phyloP scores from a whole-genome alignment of 805 yeast genomes.

The Cyberlindnera misumaiensis region DNA sequence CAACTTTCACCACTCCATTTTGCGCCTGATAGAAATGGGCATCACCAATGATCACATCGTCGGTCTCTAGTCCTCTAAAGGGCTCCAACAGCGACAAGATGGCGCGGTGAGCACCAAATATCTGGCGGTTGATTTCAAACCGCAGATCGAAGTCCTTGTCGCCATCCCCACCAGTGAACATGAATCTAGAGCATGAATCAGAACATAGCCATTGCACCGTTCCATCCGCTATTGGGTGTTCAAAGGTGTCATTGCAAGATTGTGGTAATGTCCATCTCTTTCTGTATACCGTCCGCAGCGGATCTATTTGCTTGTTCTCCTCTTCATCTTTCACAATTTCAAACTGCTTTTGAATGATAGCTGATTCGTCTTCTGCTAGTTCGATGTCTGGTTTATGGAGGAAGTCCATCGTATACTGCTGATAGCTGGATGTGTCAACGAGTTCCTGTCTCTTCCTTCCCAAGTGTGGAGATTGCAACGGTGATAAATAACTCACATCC shows the following conservation, averaged over 20 bases:
- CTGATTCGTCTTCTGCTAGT: constrained; percentile 9
- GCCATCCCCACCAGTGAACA: background rate
- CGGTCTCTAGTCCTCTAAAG: constrained; percentile 27
- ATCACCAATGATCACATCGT: constrained; percentile 17
- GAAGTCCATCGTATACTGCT: constrained; percentile 11
- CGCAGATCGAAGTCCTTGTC: constrained; percentile 31
- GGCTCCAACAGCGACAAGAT: constrained; percentile 7
- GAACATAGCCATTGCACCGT: background rate
- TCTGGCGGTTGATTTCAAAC: constrained; percentile 24
- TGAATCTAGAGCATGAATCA: background rate
- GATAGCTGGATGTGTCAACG: constrained; percentile 4
- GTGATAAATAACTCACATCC: constrained; percentile 53
- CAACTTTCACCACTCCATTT: constrained; percentile 19
- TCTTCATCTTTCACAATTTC: constrained; percentile 5
- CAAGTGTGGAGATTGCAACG: constrained; percentile 17
- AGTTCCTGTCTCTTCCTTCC: constrained; percentile 19
- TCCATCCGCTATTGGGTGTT: background rate
- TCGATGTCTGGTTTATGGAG: constrained; percentile 13
- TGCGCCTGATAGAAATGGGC: constrained; percentile 7
- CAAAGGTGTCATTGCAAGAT: constrained; percentile 12
- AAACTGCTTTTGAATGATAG: constrained; percentile 8
- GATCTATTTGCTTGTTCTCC: constrained; percentile 8
- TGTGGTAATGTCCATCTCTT: constrained; percentile 20
- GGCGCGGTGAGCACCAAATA: constrained; percentile 26
- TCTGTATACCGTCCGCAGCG: constrained; percentile 9